Evolutionary conservation across 352 stramenopile species (phyloP).

Genomic region (Phytophthora fragariaefolia): DNA sequence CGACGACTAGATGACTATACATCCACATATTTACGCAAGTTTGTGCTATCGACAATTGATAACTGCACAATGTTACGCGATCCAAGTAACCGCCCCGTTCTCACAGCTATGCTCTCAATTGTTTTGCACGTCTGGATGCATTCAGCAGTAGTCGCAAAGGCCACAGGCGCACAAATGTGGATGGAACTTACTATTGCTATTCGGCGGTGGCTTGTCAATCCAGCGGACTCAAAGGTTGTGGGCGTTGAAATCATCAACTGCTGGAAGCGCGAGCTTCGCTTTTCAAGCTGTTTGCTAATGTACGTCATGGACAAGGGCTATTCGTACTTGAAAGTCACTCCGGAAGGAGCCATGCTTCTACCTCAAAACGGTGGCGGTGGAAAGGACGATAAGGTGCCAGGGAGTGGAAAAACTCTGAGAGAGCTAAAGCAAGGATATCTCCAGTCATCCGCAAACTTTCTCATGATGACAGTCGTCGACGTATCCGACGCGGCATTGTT

Average conservation of each 20-base stretch:
- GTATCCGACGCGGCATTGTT: constrained; percentile 74
- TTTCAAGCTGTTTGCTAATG: constrained; percentile 84
- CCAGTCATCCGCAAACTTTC: constrained; percentile 72
- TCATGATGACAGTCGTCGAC: constrained; percentile 67
- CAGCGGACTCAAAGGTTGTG: constrained; percentile 61
- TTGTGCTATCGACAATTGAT: constrained; percentile 86
- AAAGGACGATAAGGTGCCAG: constrained; percentile 37
- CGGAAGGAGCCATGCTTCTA: constrained; percentile 62
- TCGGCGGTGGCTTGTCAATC: constrained; percentile 77
- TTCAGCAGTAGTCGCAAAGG: constrained; percentile 61
- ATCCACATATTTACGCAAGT: constrained; percentile 87
- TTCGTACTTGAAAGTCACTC: constrained; percentile 71
- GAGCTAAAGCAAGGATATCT: constrained; percentile 75
- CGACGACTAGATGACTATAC: constrained; percentile 85
- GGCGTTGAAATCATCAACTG: constrained; percentile 78
- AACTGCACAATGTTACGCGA: constrained; percentile 81
- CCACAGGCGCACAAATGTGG: constrained; percentile 73
- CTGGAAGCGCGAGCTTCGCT: constrained; percentile 86
- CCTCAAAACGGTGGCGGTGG: constrained; percentile 36
- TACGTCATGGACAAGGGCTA: constrained; percentile 80
- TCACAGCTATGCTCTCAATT: constrained; percentile 83
- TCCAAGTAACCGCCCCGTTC: constrained; percentile 57
- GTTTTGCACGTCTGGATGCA: constrained; percentile 91
- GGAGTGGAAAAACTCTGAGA: constrained; percentile 52
- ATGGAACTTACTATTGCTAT: constrained; percentile 84